Conservation (phyloP, 768 basidiomycete genomes). For the Suillus subalutaceus region DNA sequence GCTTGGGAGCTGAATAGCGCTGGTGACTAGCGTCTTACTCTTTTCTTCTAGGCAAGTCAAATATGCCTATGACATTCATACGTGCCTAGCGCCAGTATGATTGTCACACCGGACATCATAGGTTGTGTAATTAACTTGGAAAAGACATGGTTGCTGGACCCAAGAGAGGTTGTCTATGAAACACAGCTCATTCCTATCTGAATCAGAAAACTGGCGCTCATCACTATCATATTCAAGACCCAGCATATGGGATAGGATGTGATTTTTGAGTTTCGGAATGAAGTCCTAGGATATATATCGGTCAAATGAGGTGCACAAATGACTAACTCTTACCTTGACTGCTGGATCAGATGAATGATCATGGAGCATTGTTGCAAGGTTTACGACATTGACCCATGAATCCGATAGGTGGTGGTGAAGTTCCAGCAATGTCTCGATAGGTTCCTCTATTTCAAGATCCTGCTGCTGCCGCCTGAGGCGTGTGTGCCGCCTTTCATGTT, state of each 20-base stretch:
- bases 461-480: constrained; percentile 7
- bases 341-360: neutral
- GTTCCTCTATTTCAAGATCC: neutral
- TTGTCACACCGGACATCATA: no score
- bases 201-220: constrained; percentile 10
- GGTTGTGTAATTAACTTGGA: constrained; percentile 23
- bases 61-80: no score
- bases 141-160: neutral
- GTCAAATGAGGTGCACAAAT: no score
- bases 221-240: constrained; percentile 19
- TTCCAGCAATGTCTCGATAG: neutral
- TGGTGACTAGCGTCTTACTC: no score
- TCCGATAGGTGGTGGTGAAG: constrained; percentile 13
- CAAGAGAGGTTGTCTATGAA: constrained; percentile 20
- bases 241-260: constrained; percentile 20
- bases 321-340: constrained; percentile 12
- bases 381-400: neutral
- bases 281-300: constrained; percentile 14
- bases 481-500: constrained; percentile 17
- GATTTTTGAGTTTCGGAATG: constrained; percentile 19
- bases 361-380: constrained; percentile 2
- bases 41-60: no score
- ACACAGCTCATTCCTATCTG: constrained; percentile 6
- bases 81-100: no score
- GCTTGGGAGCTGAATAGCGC: no score